Base-by-base conservation (phyloP, 2,329 filamentous ascomycete genomes). In the Gremmenia infestans region DNA sequence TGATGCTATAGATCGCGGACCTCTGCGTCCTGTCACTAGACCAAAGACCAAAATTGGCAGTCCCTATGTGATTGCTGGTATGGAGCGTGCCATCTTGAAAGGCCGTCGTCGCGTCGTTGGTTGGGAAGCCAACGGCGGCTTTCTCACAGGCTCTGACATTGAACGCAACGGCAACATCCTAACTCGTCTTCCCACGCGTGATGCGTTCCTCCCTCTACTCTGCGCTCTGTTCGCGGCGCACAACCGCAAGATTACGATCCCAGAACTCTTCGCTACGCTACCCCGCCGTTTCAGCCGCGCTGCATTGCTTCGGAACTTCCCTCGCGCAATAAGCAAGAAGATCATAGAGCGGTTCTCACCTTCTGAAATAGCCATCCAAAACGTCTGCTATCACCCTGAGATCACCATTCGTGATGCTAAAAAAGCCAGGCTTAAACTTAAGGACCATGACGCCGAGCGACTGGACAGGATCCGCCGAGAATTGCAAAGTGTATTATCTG, bases 121-220 rank as follows among this genome's bases (percentile, higher is more conserved):
- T 43, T 71, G 68, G 68, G 68, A 71, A 59, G 68, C 68, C 35
- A 71, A 71, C 39, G 68, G 68, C 12, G 68, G 68, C 12, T 71
- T 71, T 54, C 66, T 71, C 48, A 70, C 68, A 1, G 65, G 67
- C 25, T 68, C 64, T 11, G 64, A 71, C 39, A 62, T 71, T 37
- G 54, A 65, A 50, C 60, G 61, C 17, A 60, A 70, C 35, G 66
- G 64, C 48, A 65, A 67, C 42, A 37, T 56, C 2, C 65, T 71
- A 2, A 61, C 66, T 1, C 67, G 66, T 25, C 67, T 71, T 17
- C 68, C 68, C 8, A 71, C 68, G 2, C 63, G 68, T 12, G 68
- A 71, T 45, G 68, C 68, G 1, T 60, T 70, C 7, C 60, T 70
- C 5, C 68, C 68, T 53, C 57, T 70, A 0, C 65, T 70, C 25